Evolutionary conservation across 2,329 filamentous ascomycete genomes (phyloP), one percentile per base, ranked within the genome.

Genomic region (Aureobasidium subglaciale): DNA sequence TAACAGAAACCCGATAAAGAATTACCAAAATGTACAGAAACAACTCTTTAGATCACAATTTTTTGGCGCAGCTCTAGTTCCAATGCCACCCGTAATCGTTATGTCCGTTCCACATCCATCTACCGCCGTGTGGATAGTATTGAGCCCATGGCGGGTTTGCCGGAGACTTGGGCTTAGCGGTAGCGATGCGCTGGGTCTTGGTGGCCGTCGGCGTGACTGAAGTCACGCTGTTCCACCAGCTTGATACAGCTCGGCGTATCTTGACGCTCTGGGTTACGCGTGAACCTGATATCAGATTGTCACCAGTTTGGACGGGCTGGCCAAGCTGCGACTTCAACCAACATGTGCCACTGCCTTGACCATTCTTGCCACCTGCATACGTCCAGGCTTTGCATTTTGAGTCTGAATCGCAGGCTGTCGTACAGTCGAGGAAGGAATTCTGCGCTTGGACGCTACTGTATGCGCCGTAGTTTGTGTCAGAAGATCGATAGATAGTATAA

Each of bases 371-470:
- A 2, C 59, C 58, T 1, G 59, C 58, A 27, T 61, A 61, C 15
- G 58, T 55, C 45, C 58, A 61, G n/a, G 55, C 58, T n/a, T 15
- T 55, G 38, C 59, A 61, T 10, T 57, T 55, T 11, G 55, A 43
- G 13, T 50, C 41, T 4, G 29, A 34, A n/a, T 61, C 58, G 20
- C 59, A 61, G 15, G 48, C 53, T 22, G 53, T 49, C 24, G 55
- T 50, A 29, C 59, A 61, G 24, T 61, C 59, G 10, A 52, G 20
- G 53, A 56, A 59, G 5, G 58, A 58, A 29, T 18, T n/a, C 5
- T 24, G 10, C 5, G 58, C 58, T 15, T 7, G 35, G 4, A 42
- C 41, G 46, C 35, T 59, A 18, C 45, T 18, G 38, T 59, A 59
- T 16, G 58, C 43, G 27, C 58, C 52, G 6, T 38, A 25, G 35